Conservation (phyloP, 192 early-diverging fungal species). For the Kappamyces sp. region DNA sequence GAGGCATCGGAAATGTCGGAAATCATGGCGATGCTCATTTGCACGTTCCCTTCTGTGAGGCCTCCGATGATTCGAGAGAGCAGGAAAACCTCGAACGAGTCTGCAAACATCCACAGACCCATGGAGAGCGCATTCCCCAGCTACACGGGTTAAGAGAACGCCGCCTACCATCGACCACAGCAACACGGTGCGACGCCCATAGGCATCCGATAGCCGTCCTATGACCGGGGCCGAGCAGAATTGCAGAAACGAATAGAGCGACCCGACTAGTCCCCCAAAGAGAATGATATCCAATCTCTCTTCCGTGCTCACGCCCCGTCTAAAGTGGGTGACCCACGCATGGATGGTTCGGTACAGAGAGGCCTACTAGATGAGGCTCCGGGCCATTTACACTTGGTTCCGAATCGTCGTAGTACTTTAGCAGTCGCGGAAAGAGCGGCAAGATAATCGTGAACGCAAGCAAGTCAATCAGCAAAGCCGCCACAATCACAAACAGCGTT, state of each 20-base stretch:
- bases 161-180: conserved; percentile 73
- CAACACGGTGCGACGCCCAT: conserved; percentile 74
- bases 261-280: conserved; percentile 85
- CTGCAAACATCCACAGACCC: conserved; percentile 82
- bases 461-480: conserved; percentile 86
- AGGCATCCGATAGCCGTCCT: conserved; percentile 69
- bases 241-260: conserved; percentile 90
- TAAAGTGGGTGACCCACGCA: conserved; percentile 1
- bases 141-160: conserved; percentile 27
- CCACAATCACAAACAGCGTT: conserved; percentile 63
- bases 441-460: conserved; percentile 97
- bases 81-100: conserved; percentile 78
- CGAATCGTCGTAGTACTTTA: conserved; percentile 71
- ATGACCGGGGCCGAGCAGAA: conserved; percentile 81
- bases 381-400: background rate
- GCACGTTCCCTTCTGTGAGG: conserved; percentile 95
- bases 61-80: conserved; percentile 82
- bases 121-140: conserved; percentile 86
- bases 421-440: conserved; percentile 84
- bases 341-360: background rate
- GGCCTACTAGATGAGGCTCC: background rate
- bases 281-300: conserved; percentile 64
- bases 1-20: conserved; percentile 81
- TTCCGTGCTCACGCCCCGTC: conserved; percentile 15
- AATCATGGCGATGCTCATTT: conserved; percentile 92